Base-by-base conservation (phyloP, 2,329 filamentous ascomycete genomes). In the Aspergillus carbonarius region DNA sequence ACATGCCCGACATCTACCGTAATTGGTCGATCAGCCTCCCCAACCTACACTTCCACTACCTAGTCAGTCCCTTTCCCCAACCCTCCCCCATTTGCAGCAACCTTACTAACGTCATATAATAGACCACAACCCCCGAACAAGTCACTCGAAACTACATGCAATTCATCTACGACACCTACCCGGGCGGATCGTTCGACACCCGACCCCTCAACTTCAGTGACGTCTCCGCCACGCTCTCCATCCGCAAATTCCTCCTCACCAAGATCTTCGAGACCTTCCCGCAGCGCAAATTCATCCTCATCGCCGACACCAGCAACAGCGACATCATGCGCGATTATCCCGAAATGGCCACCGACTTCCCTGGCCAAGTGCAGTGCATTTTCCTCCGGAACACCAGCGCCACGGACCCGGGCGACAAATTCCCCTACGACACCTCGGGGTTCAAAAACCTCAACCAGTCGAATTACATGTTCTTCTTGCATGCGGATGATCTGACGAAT, bases 191-290 rank as follows among this genome's bases (percentile, higher is more conserved):
- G 4, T 51, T 51, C 49, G 49, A 51, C 49, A 51, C 49, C 20
- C 49, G 49, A 15, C 49, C 49, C 49, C 49, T 51, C 17, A 51
- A 51, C 32, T 51, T 51, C 17, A 51, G 49, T 34, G 49, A 51
- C 34, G 49, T 51, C 7, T 51, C 49, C 3, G 49, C 49, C 32
- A 51, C 49, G 12, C 15, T 51, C 5, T 51, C 49, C 7, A 51
- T 51, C 32, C 49, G 49, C 20, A 51, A 51, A 25, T 51, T 39
- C 20, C 20, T 51, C 8, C 18, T 51, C 12, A n/a, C 39, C n/a
- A 51, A 39, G 34, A 32, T 51, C 20, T 51, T 51, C 20, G 49
- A 51, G 18, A 51, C 34, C 18, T 51, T 51, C 20, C 49, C 49
- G 13, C 18, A 51, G 20, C 49, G 49, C 34, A 39, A 51, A 15